These are phyloP conservation scores for Chaetomiaceae sp. DNA, from an alignment of 2,329 filamentous ascomycete species.

Conservation along the genomic window DNA sequence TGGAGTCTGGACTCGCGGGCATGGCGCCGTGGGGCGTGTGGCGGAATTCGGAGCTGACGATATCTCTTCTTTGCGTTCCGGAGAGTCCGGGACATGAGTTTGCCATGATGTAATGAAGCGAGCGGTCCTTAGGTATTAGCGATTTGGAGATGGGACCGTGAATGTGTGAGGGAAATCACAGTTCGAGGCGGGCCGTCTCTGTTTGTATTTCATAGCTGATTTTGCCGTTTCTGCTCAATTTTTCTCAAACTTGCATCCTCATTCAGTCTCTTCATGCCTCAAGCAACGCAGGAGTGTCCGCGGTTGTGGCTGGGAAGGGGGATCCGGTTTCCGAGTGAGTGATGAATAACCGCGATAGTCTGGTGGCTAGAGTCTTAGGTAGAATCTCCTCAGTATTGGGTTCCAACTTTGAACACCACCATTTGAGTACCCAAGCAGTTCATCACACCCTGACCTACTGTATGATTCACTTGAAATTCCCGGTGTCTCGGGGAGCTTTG, in stretches of 20 bases:
- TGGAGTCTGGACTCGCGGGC: too few relatives aligned
- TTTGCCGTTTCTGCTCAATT: constrained; percentile 6
- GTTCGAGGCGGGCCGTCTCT: constrained; percentile 5
- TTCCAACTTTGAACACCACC: not conserved
- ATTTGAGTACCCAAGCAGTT: not conserved
- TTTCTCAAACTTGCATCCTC: too few relatives aligned
- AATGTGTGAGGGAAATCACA: not conserved
- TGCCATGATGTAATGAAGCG: constrained; percentile 22
- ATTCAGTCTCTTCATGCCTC: not conserved
- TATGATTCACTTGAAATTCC: too few relatives aligned
- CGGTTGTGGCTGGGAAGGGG: not conserved
- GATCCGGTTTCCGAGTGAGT: constrained; percentile 1
- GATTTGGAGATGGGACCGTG: constrained; percentile 6
- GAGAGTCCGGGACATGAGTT: not conserved
- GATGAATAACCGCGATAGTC: not conserved
- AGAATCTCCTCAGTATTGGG: constrained; percentile 10
- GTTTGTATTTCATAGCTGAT: constrained; percentile 17
- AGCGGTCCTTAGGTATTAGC: constrained; percentile 7
- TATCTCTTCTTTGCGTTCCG: not conserved
- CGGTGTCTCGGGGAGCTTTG: too few relatives aligned
- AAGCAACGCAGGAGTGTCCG: too few relatives aligned
- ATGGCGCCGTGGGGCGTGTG: too few relatives aligned
- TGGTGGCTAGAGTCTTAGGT: constrained; percentile 4
- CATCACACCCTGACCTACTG: too few relatives aligned
- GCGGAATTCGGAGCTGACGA: not conserved